Evolutionary conservation across 2,329 filamentous ascomycete genomes (phyloP), one percentile per base, ranked within the genome.

Genomic region (Zymoseptoria crescenta): DNA sequence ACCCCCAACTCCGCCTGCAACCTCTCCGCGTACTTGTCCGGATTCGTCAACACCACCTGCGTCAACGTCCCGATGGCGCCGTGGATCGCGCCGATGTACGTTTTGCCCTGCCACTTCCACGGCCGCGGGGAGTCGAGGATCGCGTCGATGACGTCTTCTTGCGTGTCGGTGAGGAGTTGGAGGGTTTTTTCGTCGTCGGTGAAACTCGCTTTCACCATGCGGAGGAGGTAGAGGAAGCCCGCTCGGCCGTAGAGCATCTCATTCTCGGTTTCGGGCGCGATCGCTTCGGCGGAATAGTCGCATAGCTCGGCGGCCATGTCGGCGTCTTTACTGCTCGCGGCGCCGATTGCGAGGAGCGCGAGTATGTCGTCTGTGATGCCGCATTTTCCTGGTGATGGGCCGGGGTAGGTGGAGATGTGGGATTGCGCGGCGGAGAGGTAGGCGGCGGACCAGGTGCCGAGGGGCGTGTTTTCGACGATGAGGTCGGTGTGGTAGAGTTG

Each of bases 41-140:
- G 80, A 57, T 80, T 79, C 2, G 84, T 83, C 48, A 83, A 75
- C 1, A 88, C 79, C 13, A 89, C 75, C 70, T 90, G 87, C n/a
- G 83, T 85, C 58, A 90, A 79, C 69, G 88, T 88, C 4, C 87
- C 85, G 27, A 89, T 82, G 10, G 82, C 80, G 7, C 87, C 87
- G 67, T 90, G 86, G 0, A 81, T 83, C 4, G 86, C 83, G 1
- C 87, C 87, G 41, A 87, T 75, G 67, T 87, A 88, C 0, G 76
- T 75, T 64, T 83, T 83, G 13, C 80, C 81, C 60, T 83, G 81
- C 83, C 84, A 89, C 62, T 78, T 80, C 87, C 87, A 89, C 0
- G 80, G 80, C 52, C 77, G 77, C 59, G 70, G 75, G 28, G 77
- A 77, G 16, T 76, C 73, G 64, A 89, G 75, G 57, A 89, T 86